A percentile compares a stretch with the other conserved stretches of the same genome.
Conservation (phyloP, 306 rosid species). For the Prunus campanulata region DNA sequence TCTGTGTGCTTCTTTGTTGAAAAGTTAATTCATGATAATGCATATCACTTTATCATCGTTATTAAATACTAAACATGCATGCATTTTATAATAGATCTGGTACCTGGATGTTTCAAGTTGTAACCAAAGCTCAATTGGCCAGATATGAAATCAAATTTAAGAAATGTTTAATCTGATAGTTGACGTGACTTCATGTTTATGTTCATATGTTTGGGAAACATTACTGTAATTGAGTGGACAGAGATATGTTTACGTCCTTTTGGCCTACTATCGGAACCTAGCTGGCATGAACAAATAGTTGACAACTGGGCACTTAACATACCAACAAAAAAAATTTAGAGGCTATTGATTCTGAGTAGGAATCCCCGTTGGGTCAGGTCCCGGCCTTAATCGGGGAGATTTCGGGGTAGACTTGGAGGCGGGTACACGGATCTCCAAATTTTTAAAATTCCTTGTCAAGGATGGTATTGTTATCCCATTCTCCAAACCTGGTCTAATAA, state of each 20-base stretch:
- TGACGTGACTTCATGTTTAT: neutral
- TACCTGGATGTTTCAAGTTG: neutral
- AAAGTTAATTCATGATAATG: neutral
- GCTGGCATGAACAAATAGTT: neutral
- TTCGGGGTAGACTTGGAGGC: too few species aligned
- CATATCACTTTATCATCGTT: neutral
- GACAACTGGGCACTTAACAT: too few species aligned
- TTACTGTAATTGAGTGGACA: neutral
- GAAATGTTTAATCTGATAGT: neutral
- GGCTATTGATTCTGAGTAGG: too few species aligned
- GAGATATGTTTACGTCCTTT: neutral
- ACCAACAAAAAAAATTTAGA: too few species aligned
- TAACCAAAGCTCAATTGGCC: neutral
- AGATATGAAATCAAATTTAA: neutral
- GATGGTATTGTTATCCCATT: too few species aligned
- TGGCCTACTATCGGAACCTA: neutral
- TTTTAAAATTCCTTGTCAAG: too few species aligned
- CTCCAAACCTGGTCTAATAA: too few species aligned
- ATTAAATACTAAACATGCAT: neutral
- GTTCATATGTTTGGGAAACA: neutral
- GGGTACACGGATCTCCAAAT: accelerated
- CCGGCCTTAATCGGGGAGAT: too few species aligned
- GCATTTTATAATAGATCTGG: neutral
- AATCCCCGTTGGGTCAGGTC: too few species aligned
- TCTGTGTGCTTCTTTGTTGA: neutral